Conservation (phyloP, 257 asterid species). For the Solanum commersonii region DNA sequence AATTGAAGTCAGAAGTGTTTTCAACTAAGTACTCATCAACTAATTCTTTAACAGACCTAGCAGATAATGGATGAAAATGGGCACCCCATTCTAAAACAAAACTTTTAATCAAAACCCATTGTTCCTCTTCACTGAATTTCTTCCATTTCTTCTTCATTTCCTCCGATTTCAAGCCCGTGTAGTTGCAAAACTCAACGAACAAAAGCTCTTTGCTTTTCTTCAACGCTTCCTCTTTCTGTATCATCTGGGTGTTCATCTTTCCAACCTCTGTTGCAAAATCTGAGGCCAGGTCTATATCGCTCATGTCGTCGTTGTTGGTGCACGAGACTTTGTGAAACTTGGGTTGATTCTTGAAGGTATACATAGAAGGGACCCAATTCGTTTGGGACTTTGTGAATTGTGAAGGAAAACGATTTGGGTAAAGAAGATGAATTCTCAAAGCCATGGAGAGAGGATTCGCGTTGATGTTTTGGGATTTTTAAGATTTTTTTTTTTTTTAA, state of each 20-base stretch:
- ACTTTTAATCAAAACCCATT: conserved; percentile 30
- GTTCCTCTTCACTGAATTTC: conserved; percentile 48
- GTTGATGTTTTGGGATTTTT: neutral
- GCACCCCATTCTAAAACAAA: conserved; percentile 67
- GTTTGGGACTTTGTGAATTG: conserved; percentile 7
- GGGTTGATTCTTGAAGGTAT: conserved; percentile 1
- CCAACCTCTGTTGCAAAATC: conserved; percentile 35
- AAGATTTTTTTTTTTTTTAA: no score
- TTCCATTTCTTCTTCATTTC: conserved; percentile 57
- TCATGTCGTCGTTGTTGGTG: conserved; percentile 21
- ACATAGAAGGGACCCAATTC: conserved; percentile 4
- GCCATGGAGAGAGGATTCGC: conserved; percentile 9
- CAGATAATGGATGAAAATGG: conserved; percentile 67
- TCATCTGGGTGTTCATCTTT: conserved; percentile 19
- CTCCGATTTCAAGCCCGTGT: conserved; percentile 37
- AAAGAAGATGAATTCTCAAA: conserved; percentile 12
- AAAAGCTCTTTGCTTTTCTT: conserved; percentile 58
- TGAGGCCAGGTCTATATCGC: conserved; percentile 36
- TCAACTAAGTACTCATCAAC: conserved; percentile 45
- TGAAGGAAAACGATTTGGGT: conserved; percentile 21
- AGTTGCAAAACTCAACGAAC: conserved; percentile 45
- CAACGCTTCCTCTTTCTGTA: conserved; percentile 52
- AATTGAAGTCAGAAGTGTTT: neutral
- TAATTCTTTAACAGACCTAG: conserved; percentile 51
- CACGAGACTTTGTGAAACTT: conserved; percentile 28